These are phyloP conservation scores for Saccharomycopsis hybrid DNA, from an alignment of 1,139 yeast genomes.

Conservation along the genomic window DNA sequence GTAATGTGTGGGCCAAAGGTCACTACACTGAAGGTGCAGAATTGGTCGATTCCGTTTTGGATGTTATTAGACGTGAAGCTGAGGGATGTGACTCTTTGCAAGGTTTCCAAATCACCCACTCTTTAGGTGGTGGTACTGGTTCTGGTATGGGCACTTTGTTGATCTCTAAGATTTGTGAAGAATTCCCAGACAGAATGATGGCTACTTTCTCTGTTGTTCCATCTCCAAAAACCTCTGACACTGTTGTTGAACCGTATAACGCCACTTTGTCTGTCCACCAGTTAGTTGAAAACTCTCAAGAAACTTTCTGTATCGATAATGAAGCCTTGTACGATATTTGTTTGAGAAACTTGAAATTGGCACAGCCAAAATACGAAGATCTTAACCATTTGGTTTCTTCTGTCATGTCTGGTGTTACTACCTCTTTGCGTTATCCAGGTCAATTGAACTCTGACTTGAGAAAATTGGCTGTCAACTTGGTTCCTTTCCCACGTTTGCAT, in stretches of 20 bases:
- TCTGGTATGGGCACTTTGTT: conserved; percentile 91
- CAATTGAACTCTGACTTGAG: conserved; percentile 88
- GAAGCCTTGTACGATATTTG: conserved; percentile 89
- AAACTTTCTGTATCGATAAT: conserved; percentile 90
- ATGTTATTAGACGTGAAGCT: conserved; percentile 86
- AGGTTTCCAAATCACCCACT: conserved; percentile 91
- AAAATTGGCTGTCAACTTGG: conserved; percentile 86
- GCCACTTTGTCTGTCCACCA: conserved; percentile 91
- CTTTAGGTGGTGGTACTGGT: conserved; percentile 96
- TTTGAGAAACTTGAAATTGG: conserved; percentile 73
- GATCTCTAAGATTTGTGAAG: conserved; percentile 76
- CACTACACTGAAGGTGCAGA: conserved; percentile 96
- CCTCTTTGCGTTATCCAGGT: conserved; percentile 89
- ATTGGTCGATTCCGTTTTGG: conserved; percentile 82
- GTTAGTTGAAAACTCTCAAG: conserved; percentile 83
- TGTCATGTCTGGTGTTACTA: conserved; percentile 87
- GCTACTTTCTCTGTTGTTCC: conserved; percentile 92
- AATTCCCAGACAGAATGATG: conserved; percentile 92
- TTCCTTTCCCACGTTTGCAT: conserved; percentile 92
- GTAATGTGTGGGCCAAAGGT: conserved; percentile 96
- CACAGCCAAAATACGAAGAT: conserved; percentile 71
- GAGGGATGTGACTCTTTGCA: conserved; percentile 89
- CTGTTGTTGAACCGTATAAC: conserved; percentile 91
- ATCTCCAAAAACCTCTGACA: conserved; percentile 84
- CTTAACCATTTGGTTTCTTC: conserved; percentile 77